Evolutionary conservation across 2,329 filamentous ascomycete genomes (phyloP).

Genomic region (Ophiocordyceps camponoti-saundersi): DNA sequence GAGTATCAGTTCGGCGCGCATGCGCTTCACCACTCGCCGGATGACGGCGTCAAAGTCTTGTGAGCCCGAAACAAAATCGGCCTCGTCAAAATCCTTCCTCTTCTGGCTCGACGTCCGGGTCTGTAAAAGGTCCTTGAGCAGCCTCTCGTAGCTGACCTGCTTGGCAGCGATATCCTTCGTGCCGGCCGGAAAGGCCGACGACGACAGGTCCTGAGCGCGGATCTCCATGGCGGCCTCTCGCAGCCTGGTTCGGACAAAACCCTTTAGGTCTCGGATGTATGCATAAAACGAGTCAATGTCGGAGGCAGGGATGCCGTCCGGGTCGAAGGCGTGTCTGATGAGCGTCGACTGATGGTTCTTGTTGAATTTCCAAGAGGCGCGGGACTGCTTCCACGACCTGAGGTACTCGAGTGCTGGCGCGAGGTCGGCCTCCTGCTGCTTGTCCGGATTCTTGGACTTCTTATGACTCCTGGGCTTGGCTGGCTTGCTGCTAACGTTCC

Average conservation of each 20-base stretch:
- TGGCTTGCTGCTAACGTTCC: slow-evolving; percentile 11
- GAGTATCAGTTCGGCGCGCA: slow-evolving; percentile 42
- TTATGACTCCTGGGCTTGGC: slow-evolving; percentile 13
- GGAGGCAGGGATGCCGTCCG: slow-evolving; percentile 50
- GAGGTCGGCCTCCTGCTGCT: slow-evolving; percentile 27
- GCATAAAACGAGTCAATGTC: slow-evolving; percentile 54
- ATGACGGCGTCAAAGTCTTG: slow-evolving; percentile 33
- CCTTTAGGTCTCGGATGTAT: slow-evolving; percentile 68
- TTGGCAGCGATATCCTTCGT: slow-evolving; percentile 30
- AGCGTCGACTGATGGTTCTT: slow-evolving; percentile 80
- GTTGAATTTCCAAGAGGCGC: slow-evolving; percentile 81
- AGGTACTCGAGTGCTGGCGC: slow-evolving; percentile 62
- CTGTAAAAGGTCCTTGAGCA: slow-evolving; percentile 31
- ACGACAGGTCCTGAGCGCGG: slow-evolving; percentile 30
- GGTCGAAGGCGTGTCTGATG: slow-evolving; percentile 65
- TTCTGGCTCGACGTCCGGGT: slow-evolving; percentile 19
- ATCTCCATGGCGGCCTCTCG: slow-evolving; percentile 47
- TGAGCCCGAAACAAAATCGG: slow-evolving; percentile 30
- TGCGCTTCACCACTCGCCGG: slow-evolving; percentile 40
- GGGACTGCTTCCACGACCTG: slow-evolving; percentile 53
- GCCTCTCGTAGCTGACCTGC: slow-evolving; percentile 34
- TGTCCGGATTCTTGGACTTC: slow-evolving; percentile 20
- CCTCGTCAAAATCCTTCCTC: slow-evolving; percentile 35
- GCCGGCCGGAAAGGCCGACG: slow-evolving; percentile 29
- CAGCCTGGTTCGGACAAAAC: slow-evolving; percentile 53